Conservation (phyloP, 2,329 filamentous ascomycete species). For the Sporothrix brunneoviolacea region DNA sequence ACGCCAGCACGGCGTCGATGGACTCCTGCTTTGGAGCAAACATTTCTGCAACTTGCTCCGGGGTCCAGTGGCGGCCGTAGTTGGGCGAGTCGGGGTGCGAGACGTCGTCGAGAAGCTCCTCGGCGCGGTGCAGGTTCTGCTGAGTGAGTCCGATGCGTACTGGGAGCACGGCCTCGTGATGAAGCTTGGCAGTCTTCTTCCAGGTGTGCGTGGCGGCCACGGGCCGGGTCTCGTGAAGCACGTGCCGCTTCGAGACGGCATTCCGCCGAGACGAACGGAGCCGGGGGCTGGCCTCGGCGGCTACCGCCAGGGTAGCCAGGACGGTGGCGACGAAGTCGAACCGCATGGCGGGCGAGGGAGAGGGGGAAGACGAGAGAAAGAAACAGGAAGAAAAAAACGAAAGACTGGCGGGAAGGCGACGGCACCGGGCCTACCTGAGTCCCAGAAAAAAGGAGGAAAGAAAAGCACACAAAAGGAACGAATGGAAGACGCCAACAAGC, state of each 20-base stretch:
- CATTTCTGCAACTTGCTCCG: slow-evolving; percentile 34
- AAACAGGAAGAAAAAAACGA: neutral
- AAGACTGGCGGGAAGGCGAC: slow-evolving; percentile 1
- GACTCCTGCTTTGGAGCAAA: slow-evolving; percentile 38
- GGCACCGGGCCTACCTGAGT: slow-evolving; percentile 7
- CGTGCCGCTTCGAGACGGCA: slow-evolving; percentile 16
- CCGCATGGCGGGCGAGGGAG: slow-evolving; percentile 19
- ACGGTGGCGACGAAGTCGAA: slow-evolving; percentile 19
- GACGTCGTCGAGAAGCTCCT: slow-evolving; percentile 37
- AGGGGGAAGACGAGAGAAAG: neutral
- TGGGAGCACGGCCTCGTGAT: slow-evolving; percentile 24
- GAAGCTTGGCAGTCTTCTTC: slow-evolving; percentile 20
- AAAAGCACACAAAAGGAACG: neutral
- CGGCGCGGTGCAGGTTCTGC: slow-evolving; percentile 38
- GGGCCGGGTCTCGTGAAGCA: slow-evolving; percentile 29
- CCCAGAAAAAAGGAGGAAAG: neutral
- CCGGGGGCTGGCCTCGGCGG: slow-evolving; percentile 20
- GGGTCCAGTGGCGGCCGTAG: slow-evolving; percentile 42
- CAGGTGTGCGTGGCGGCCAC: slow-evolving; percentile 20
- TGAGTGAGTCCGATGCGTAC: slow-evolving; percentile 40
- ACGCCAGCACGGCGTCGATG: slow-evolving; percentile 43
- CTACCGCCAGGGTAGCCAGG: slow-evolving; percentile 27
- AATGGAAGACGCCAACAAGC: neutral
- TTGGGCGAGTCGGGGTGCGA: slow-evolving; percentile 37
- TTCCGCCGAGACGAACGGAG: slow-evolving; percentile 1